These are phyloP conservation scores for Durotheca rogersii DNA, from an alignment of 495 filamentous ascomycete species.

Conservation along the genomic window DNA sequence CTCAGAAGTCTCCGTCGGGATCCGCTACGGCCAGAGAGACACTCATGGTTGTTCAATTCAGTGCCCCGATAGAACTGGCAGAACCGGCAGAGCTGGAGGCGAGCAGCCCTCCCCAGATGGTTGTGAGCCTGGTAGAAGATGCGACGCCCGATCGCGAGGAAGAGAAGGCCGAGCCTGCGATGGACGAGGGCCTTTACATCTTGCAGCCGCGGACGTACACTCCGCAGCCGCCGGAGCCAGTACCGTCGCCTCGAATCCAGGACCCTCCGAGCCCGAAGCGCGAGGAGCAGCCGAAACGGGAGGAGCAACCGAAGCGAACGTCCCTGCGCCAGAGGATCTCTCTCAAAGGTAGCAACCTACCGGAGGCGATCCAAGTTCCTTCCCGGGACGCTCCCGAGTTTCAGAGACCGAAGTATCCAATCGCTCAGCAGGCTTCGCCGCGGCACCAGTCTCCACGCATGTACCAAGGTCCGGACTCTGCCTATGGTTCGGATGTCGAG, in stretches of 20 bases:
- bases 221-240: slow-evolving; percentile 49
- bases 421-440: slow-evolving; percentile 20
- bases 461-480: slow-evolving; percentile 50
- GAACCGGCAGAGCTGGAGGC: slow-evolving; percentile 23
- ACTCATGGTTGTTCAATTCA: slow-evolving; percentile 25
- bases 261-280: slow-evolving; percentile 24
- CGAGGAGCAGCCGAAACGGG: slow-evolving; percentile 31
- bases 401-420: slow-evolving; percentile 32
- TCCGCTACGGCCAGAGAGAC: slow-evolving; percentile 20
- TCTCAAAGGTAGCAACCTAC: slow-evolving; percentile 43
- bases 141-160: slow-evolving; percentile 16
- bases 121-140: slow-evolving; percentile 17
- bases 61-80: slow-evolving; percentile 18
- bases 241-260: slow-evolving; percentile 45
- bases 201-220: slow-evolving; percentile 57
- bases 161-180: slow-evolving; percentile 21
- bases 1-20: slow-evolving; percentile 16
- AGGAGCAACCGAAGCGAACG: slow-evolving; percentile 39
- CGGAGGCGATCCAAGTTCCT: slow-evolving; percentile 49
- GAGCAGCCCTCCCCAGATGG: slow-evolving; percentile 12
- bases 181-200: slow-evolving; percentile 45
- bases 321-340: slow-evolving; percentile 54
- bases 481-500: slow-evolving; percentile 55
- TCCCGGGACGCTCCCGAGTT: slow-evolving; percentile 34
- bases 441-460: slow-evolving; percentile 28